These are phyloP conservation scores for Penicillium flavigenum DNA, from an alignment of 495 filamentous ascomycete species.

Conservation along the genomic window DNA sequence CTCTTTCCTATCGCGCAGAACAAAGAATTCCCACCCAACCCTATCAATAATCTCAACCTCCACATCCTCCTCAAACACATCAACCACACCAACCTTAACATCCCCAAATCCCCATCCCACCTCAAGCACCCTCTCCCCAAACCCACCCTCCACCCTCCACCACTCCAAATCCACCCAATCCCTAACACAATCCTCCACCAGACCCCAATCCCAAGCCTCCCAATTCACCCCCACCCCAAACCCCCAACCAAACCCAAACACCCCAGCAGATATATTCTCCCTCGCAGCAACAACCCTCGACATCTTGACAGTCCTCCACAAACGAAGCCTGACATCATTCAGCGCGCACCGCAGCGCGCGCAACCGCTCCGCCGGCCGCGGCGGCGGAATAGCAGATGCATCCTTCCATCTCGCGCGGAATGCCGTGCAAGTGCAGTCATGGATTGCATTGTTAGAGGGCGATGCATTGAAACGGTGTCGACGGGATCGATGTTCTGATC, in stretches of 20 bases:
- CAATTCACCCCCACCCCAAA: not conserved
- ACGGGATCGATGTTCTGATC: slow-evolving; percentile 46
- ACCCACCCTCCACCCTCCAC: slow-evolving; percentile 27
- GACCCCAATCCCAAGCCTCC: no score
- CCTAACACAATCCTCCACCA: slow-evolving; percentile 22
- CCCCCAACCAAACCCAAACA: slow-evolving; percentile 1
- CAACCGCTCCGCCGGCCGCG: slow-evolving; percentile 64
- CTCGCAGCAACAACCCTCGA: slow-evolving; percentile 55
- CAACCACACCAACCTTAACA: slow-evolving; percentile 23
- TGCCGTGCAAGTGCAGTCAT: slow-evolving; percentile 69
- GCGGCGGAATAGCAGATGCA: slow-evolving; percentile 69
- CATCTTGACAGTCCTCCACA: slow-evolving; percentile 77
- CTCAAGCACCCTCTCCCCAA: slow-evolving; percentile 11
- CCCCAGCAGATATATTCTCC: slow-evolving; percentile 44
- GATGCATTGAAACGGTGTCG: slow-evolving; percentile 58
- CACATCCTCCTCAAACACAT: slow-evolving; percentile 23
- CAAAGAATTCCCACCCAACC: slow-evolving; percentile 19
- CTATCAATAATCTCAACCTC: slow-evolving; percentile 39
- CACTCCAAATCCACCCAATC: not conserved
- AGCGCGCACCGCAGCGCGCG: slow-evolving; percentile 68
- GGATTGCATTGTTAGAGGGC: slow-evolving; percentile 69
- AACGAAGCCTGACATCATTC: slow-evolving; percentile 69
- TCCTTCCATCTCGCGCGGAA: slow-evolving; percentile 76
- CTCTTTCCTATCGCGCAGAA: slow-evolving; percentile 27
- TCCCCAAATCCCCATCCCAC: slow-evolving; percentile 15